Percentiles rank a stretch among this genome's conserved stretches.
Evolutionary conservation across 1,139 yeast genomes (phyloP).

Genomic region (Meyerozyma elateridarum): DNA sequence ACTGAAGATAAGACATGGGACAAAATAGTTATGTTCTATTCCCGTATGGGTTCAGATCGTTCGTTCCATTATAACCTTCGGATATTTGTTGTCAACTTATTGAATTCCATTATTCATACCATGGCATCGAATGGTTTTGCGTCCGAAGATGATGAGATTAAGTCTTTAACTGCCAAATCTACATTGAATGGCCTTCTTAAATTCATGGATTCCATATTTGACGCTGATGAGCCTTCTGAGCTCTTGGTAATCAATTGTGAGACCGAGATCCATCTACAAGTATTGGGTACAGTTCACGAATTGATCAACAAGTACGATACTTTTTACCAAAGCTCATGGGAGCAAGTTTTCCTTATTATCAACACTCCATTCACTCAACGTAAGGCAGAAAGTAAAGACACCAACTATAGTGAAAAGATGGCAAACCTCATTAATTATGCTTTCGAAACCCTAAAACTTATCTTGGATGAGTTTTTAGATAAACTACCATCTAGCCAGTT

Average conservation of each 20-base stretch:
- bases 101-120: conserved; percentile 44
- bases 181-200: conserved; percentile 33
- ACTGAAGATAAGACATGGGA: conserved; percentile 42
- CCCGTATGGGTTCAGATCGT: conserved; percentile 30
- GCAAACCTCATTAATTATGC: conserved; percentile 54
- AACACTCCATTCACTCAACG: conserved; percentile 57
- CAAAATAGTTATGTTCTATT: conserved; percentile 39
- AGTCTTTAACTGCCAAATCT: conserved; percentile 27
- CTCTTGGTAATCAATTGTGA: conserved; percentile 47
- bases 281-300: conserved; percentile 59
- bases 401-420: conserved; percentile 37
- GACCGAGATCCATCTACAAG: conserved; percentile 60
- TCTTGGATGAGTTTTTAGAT: conserved; percentile 78
- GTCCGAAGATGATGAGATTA: conserved; percentile 14
- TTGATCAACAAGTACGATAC: conserved; percentile 69
- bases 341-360: conserved; percentile 60
- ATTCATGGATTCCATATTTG: conserved; percentile 29
- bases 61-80: conserved; percentile 41
- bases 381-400: conserved; percentile 20
- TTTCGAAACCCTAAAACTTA: conserved; percentile 74
- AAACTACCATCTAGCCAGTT: conserved; percentile 62
- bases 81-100: conserved; percentile 41
- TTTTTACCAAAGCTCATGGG: conserved; percentile 62
- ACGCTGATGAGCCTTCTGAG: conserved; percentile 38
- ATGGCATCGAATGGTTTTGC: conserved; percentile 46